phyloP scores from a whole-genome alignment of 1,284 basidiomycete species.

The Moesziomyces sp. region DNA sequence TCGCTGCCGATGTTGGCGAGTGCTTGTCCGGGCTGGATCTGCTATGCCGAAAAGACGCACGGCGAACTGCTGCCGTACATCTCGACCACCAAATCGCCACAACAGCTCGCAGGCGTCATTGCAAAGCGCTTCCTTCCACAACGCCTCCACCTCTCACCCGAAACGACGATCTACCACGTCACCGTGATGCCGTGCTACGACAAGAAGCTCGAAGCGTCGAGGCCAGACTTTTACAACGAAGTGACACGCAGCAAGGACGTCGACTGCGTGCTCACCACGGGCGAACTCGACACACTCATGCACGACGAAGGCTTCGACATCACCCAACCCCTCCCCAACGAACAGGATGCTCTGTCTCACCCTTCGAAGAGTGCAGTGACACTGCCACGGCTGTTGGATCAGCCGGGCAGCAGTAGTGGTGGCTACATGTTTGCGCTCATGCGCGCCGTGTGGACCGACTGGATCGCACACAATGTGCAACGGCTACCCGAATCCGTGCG shows the following conservation, averaged over 20 bases:
- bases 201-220: constrained; percentile 97
- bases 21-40: constrained; percentile 98
- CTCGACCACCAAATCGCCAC: constrained; percentile 86
- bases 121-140: constrained; percentile 84
- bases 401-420: constrained; percentile 89
- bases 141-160: constrained; percentile 9
- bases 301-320: constrained; percentile 84
- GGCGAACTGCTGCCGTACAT: constrained; percentile 89
- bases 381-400: constrained; percentile 80
- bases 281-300: constrained; percentile 89
- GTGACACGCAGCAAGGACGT: constrained; percentile 77
- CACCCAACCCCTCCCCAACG: constrained; percentile 71
- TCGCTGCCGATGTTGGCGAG: constrained; percentile 88
- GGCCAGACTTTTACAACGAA: constrained; percentile 68
- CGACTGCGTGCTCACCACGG: constrained; percentile 97
- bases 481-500: constrained; percentile 13
- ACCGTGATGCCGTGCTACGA: constrained; percentile 99
- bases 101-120: constrained; percentile 91
- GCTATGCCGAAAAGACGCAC: constrained; percentile 98
- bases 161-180: constrained; percentile 78
- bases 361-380: too few species aligned
- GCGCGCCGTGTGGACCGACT: constrained; percentile 53
- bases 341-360: constrained; percentile 24
- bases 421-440: constrained; percentile 80
- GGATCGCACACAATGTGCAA: constrained; percentile 28